Conservation (phyloP, 306 rosid species). For the Citrullus amarus region DNA sequence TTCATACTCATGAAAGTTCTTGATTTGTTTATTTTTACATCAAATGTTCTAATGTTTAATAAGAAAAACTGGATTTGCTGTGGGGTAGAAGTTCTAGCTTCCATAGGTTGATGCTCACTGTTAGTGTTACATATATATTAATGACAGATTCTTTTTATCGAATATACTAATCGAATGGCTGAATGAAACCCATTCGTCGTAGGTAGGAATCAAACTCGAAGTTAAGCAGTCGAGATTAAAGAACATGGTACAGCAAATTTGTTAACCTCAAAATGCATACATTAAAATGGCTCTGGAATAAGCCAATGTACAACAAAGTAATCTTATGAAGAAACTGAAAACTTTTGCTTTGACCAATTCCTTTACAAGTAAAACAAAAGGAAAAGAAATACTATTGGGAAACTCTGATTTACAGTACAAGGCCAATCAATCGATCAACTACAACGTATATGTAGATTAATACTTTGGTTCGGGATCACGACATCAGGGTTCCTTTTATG, state of each 20-base stretch:
- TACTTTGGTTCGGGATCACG: slow-evolving; percentile 20
- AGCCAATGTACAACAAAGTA: background rate
- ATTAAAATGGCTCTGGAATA: background rate
- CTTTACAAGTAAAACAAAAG: background rate
- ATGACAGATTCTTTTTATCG: background rate
- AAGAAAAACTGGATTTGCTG: background rate
- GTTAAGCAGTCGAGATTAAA: background rate
- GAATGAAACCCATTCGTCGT: background rate
- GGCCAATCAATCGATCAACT: background rate
- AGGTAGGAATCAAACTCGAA: background rate
- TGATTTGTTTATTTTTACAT: slow-evolving; percentile 9
- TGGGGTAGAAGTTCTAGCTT: background rate
- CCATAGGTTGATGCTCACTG: background rate
- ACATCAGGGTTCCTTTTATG: slow-evolving; percentile 55
- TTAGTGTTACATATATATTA: background rate
- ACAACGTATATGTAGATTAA: background rate
- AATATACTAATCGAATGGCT: background rate
- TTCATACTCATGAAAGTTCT: slow-evolving; percentile 48
- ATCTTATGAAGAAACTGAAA: background rate
- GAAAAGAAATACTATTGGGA: background rate
- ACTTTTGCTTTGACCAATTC: background rate
- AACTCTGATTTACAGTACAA: background rate
- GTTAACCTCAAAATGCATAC: background rate
- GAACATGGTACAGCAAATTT: background rate
- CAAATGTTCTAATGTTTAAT: background rate